Conservation (phyloP, 169 alveolate genomes). For the Theileria equi region DNA sequence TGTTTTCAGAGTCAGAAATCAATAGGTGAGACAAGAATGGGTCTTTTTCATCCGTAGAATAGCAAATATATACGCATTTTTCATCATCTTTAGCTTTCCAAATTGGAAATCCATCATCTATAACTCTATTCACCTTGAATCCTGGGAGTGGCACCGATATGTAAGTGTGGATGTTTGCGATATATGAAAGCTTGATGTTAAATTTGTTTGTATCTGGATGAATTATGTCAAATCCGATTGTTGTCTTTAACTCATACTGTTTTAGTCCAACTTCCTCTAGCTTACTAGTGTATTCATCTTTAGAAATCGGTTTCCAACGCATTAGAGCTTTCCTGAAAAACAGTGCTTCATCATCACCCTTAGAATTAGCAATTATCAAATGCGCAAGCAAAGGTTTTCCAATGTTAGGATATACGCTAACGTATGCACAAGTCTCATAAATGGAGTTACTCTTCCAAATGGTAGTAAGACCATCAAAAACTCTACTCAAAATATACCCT, state of each 20-base stretch:
- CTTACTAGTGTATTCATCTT: background rate
- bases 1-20: conserved; percentile 6
- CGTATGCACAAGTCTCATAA: conserved; percentile 10
- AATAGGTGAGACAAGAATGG: conserved; percentile 6
- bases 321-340: conserved; percentile 8
- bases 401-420: background rate
- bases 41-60: background rate
- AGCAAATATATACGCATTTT: conserved; percentile 9
- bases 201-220: background rate
- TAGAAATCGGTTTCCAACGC: conserved; percentile 8
- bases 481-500: conserved; percentile 11
- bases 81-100: background rate
- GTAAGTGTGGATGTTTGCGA: background rate
- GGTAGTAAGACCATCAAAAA: conserved; percentile 16
- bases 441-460: conserved; percentile 11
- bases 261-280: conserved; percentile 4
- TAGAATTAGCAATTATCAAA: background rate
- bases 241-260: background rate
- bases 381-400: conserved; percentile 2
- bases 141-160: conserved; percentile 13
- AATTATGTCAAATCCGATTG: background rate
- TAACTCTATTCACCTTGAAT: conserved; percentile 14
- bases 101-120: background rate
- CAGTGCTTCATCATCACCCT: background rate
- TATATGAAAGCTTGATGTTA: background rate